A percentile compares a stretch with the other conserved stretches of the same genome.
Evolutionary conservation across 495 filamentous ascomycete species (phyloP).

Genomic region (Penicillium taxi): DNA sequence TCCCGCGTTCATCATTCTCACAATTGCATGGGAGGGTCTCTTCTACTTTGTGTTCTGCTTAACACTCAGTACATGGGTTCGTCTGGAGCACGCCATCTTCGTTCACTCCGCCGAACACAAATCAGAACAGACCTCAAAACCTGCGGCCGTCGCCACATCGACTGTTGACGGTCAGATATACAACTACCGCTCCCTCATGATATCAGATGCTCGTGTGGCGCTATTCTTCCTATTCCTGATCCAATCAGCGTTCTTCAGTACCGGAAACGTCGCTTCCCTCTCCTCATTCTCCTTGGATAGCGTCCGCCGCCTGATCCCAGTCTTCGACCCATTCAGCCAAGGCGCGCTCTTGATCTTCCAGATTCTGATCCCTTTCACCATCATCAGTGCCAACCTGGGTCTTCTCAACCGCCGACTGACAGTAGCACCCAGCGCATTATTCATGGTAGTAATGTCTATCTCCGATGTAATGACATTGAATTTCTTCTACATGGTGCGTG

Average conservation of each 20-base stretch:
- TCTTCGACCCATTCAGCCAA: slow-evolving; percentile 93
- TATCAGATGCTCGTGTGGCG: slow-evolving; percentile 77
- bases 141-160: slow-evolving; percentile 22
- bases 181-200: slow-evolving; percentile 61
- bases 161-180: slow-evolving; percentile 31
- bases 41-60: slow-evolving; percentile 90
- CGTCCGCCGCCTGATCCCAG: slow-evolving; percentile 82
- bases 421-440: slow-evolving; percentile 73
- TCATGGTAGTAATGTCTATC: slow-evolving; percentile 91
- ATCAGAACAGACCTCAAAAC: slow-evolving; percentile 14
- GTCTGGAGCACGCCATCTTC: slow-evolving; percentile 75
- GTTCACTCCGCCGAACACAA: slow-evolving; percentile 35
- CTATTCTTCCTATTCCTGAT: slow-evolving; percentile 93
- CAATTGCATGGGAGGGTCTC: slow-evolving; percentile 94
- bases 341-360: slow-evolving; percentile 82
- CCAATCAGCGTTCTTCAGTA: slow-evolving; percentile 94
- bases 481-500: slow-evolving; percentile 95
- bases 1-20: slow-evolving; percentile 90
- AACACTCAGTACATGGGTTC: slow-evolving; percentile 81
- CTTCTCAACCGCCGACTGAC: slow-evolving; percentile 82
- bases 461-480: slow-evolving; percentile 89
- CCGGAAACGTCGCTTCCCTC: slow-evolving; percentile 90
- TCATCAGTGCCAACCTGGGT: slow-evolving; percentile 88
- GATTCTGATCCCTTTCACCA: slow-evolving; percentile 84
- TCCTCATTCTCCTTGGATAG: slow-evolving; percentile 91